Conservation (phyloP, 805 yeast genomes). For the Maudiozyma pseudohumilis region DNA sequence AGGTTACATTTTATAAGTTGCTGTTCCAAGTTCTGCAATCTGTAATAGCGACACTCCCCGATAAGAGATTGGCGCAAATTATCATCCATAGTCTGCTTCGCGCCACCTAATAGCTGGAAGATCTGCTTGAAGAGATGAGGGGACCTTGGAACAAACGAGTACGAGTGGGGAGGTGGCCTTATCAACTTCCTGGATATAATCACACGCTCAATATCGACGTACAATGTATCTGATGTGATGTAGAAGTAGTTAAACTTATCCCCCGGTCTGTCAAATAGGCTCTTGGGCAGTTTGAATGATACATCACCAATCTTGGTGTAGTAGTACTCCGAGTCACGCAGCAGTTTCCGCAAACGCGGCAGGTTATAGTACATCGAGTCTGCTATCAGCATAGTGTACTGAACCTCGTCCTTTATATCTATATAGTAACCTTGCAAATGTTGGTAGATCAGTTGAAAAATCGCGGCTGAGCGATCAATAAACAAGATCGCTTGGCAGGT, state of each 20-base stretch:
- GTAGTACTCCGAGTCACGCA: constrained; percentile 47
- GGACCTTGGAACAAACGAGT: constrained; percentile 41
- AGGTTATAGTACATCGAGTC: constrained; percentile 70
- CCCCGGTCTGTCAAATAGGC: constrained; percentile 47
- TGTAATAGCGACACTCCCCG: constrained; percentile 66
- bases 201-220: constrained; percentile 39
- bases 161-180: constrained; percentile 71
- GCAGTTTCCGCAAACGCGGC: constrained; percentile 40
- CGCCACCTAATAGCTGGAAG: constrained; percentile 47
- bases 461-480: constrained; percentile 64
- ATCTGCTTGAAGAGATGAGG: constrained; percentile 46
- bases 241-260: constrained; percentile 73
- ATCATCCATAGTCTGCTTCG: constrained; percentile 40
- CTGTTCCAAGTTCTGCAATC: constrained; percentile 70
- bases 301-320: constrained; percentile 47
- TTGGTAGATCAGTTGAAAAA: constrained; percentile 54
- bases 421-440: constrained; percentile 80
- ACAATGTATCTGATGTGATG: constrained; percentile 44
- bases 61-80: constrained; percentile 47
- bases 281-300: constrained; percentile 49
- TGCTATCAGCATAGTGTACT: constrained; percentile 49
- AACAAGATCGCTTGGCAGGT: constrained; percentile 31
- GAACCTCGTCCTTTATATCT: constrained; percentile 47
- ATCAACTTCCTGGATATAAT: constrained; percentile 35
- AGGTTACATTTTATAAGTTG: constrained; percentile 45